Base-by-base conservation (phyloP, 169 alveolate genomes). In the Plasmodium cynomolgi region DNA sequence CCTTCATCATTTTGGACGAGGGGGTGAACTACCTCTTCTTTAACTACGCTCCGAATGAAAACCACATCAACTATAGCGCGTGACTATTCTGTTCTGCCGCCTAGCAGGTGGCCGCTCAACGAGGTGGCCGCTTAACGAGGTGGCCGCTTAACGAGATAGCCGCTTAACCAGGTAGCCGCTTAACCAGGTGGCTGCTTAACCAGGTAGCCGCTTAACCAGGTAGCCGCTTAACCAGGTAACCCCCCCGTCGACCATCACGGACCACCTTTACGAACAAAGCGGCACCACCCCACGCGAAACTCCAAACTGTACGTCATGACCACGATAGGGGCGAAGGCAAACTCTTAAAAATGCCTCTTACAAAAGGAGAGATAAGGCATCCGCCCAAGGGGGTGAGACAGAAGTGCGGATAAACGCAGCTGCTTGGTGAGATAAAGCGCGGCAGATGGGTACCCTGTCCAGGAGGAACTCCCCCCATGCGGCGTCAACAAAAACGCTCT, bases 1-100 rank as follows among this genome's bases (percentile, higher is more conserved):
- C 88, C 62, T 80, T 79, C 34, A 56, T 90, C 26, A 34, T 81
- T 58, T 41, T 90, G 37, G 71, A 90, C 11, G 74, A 79, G 17
- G 90, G 54, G 23, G 74, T 90, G 0, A 90, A 79, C 50, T 58
- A 90, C 56, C 37, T 90, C 26, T 90, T 90, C 85, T 90, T 90
- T 80, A 80, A 79, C 26, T 90, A 79, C 73, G 71, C 62, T 15
- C 93, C 93, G 17, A 75, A 75, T 86, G 93, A 86, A 86, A 86
- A 86, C 44, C 68, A 75, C 77, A 68, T 68, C 41, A 68, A 68
- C 37, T 7, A 68, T 1, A 8, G 0, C 17, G 77, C 39, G 77
- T 68, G 37, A 68, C 34, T 62, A 6, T n/a, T 20, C 26, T n/a
- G 15, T n/a, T 62, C 4, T 11, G 54, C 3, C 15, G 17, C 3